A percentile compares a stretch with the other conserved stretches of the same genome.
Evolutionary conservation across 1,284 basidiomycete genomes (phyloP).

Genomic region (Puccinia sorghi): DNA sequence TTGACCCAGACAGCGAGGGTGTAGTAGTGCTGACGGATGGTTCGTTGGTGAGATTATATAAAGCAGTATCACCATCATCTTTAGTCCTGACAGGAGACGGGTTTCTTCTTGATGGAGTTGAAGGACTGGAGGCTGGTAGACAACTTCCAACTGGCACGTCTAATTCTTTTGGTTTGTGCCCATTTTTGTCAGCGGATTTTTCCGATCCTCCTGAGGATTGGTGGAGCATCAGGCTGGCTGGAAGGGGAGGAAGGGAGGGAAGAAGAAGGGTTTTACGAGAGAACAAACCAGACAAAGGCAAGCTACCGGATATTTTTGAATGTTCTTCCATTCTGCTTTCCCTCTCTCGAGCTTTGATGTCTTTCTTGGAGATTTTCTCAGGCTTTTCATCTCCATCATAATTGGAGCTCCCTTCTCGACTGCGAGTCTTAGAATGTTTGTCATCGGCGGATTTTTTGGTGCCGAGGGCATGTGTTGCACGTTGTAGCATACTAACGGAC

Average conservation of each 20-base stretch:
- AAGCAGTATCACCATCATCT: conserved; percentile 2
- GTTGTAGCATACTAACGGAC: conserved; percentile 49
- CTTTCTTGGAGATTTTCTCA: conserved; percentile 46
- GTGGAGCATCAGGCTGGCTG: conserved; percentile 12
- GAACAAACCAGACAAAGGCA: conserved; percentile 42
- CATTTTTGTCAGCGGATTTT: conserved; percentile 8
- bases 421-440: conserved; percentile 26
- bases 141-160: neutral
- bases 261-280: conserved; percentile 33
- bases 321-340: conserved; percentile 35
- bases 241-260: conserved; percentile 15
- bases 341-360: conserved; percentile 42
- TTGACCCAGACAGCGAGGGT: conserved; percentile 9
- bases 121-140: conserved; percentile 22
- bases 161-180: conserved; percentile 24
- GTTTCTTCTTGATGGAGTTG: neutral
- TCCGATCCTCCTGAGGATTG: conserved; percentile 8
- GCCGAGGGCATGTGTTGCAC: conserved; percentile 39
- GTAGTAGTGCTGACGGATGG: neutral
- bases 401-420: conserved; percentile 24
- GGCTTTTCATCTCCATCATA: conserved; percentile 31
- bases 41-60: neutral
- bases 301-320: conserved; percentile 19
- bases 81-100: neutral
- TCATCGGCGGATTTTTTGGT: conserved; percentile 43